Conservation (phyloP, 2,329 filamentous ascomycete species). For the Allantophomopsis lycopodina region DNA sequence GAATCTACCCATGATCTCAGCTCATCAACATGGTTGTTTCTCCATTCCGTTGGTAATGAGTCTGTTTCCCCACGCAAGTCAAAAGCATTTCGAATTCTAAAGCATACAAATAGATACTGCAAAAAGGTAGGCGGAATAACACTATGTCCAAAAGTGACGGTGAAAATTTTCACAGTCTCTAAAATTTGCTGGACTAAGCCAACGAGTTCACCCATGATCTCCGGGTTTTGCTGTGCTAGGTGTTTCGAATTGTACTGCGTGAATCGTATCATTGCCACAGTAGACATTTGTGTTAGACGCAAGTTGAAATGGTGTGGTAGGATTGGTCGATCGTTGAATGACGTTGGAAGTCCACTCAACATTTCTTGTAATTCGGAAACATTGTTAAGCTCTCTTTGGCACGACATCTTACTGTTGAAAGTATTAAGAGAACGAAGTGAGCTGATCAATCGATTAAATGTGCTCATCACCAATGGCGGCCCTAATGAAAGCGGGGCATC, state of each 20-base stretch:
- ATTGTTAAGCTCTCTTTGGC: constrained; percentile 6
- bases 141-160: not conserved
- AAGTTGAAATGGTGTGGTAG: constrained; percentile 18
- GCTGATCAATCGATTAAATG: constrained; percentile 18
- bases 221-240: not conserved
- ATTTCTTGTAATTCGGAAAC: constrained; percentile 9
- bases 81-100: not conserved
- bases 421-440: constrained; percentile 16
- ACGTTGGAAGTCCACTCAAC: constrained; percentile 3
- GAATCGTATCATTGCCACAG: constrained; percentile 12
- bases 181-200: not conserved
- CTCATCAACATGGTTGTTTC: not conserved
- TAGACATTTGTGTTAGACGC: constrained; percentile 15
- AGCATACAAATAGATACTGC: not conserved
- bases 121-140: not conserved
- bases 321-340: constrained; percentile 8
- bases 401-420: constrained; percentile 8
- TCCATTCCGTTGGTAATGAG: not conserved
- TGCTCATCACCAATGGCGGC: constrained; percentile 18
- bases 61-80: not conserved
- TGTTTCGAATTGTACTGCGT: constrained; percentile 5
- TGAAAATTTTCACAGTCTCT: not conserved
- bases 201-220: not conserved
- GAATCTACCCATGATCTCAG: not conserved
- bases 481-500: constrained; percentile 9